Percentiles rank a stretch among this genome's conserved stretches.
Conservation (phyloP, 176 grass and related monocot species). For the Hordeum vulgare region MorexV3_pseudomolecules_assembly NC_058521.1:19269060-19269559, state of each 20-base stretch:
- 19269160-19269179: not conserved
- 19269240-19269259: not conserved
- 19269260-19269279: not conserved
- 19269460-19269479: not conserved
- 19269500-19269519: not conserved
- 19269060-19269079: constrained; percentile 18
- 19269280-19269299: not conserved
- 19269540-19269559: not conserved
- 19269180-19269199: not conserved
- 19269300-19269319: not conserved
- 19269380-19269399: not conserved
- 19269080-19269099: not conserved
- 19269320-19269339: not conserved
- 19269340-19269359: not conserved
- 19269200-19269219: not conserved
- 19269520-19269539: not conserved
- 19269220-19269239: not conserved
- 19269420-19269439: not conserved
- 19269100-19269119: not conserved
- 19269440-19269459: not conserved
- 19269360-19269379: not conserved
- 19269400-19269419: not conserved
- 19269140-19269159: constrained; percentile 9
- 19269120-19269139: constrained; percentile 1
- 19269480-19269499: not conserved